Evolutionary conservation across 2,329 filamentous ascomycete genomes (phyloP).

Genomic region (Fusarium buharicum): DNA sequence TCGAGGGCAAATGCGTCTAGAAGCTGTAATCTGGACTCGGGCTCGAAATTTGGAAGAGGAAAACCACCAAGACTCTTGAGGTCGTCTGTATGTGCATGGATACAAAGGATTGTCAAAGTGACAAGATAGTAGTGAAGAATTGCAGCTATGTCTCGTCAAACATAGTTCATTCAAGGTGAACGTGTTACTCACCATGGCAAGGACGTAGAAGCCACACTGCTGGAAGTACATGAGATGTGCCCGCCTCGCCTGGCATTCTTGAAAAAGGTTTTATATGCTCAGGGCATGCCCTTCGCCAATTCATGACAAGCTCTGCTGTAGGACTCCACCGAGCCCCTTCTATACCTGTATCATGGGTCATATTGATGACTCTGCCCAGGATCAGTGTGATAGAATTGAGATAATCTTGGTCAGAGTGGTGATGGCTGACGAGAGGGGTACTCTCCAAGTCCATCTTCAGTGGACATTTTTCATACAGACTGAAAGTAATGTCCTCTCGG

Average conservation of each 20-base stretch:
- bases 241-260: neutral
- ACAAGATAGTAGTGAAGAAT: slow-evolving; percentile 57
- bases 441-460: slow-evolving; percentile 54
- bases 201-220: slow-evolving; percentile 54
- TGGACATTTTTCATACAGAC: slow-evolving; percentile 55
- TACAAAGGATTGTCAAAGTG: slow-evolving; percentile 48
- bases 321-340: slow-evolving; percentile 33
- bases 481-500: slow-evolving; percentile 64
- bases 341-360: slow-evolving; percentile 42
- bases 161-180: accelerated
- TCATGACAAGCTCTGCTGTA: slow-evolving; percentile 36
- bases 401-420: slow-evolving; percentile 34
- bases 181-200: slow-evolving; percentile 54
- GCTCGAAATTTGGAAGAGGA: neutral
- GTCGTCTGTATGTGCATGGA: slow-evolving; percentile 16
- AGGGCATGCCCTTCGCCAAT: slow-evolving; percentile 51
- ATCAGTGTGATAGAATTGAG: slow-evolving; percentile 57
- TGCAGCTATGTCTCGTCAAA: slow-evolving; percentile 49
- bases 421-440: slow-evolving; percentile 31
- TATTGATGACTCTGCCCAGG: slow-evolving; percentile 57
- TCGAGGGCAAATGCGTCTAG: slow-evolving; percentile 51
- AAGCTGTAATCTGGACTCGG: slow-evolving; percentile 33
- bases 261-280: slow-evolving; percentile 49
- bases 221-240: slow-evolving; percentile 45
- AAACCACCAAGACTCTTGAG: slow-evolving; percentile 10